Evolutionary conservation across 345 rosid genomes (phyloP).

Genomic region (Barbarea vulgaris): DNA sequence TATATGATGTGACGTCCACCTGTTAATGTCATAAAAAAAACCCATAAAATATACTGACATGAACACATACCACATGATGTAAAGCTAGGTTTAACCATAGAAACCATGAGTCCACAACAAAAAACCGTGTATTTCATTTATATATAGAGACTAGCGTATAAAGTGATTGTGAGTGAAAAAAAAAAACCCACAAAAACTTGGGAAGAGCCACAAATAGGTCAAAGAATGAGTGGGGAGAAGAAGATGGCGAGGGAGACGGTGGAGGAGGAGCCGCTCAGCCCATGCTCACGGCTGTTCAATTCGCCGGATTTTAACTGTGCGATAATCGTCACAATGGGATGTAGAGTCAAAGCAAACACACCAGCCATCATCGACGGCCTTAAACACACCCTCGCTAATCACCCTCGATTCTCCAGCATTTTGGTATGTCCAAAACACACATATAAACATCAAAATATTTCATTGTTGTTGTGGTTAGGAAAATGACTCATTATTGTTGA

Average conservation of each 20-base stretch:
- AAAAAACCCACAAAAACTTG: constrained; percentile 11
- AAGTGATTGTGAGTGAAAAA: not conserved
- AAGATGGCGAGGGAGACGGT: constrained; percentile 13
- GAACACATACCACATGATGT: constrained; percentile 19
- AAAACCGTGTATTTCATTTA: not conserved
- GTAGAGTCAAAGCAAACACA: constrained; percentile 48
- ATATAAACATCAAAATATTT: not conserved
- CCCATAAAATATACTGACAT: constrained; percentile 12
- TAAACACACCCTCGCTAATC: constrained; percentile 58
- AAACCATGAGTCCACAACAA: constrained; percentile 18
- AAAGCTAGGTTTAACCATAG: constrained; percentile 10
- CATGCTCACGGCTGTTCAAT: constrained; percentile 60
- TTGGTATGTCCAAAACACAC: constrained; percentile 47
- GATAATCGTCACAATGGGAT: constrained; percentile 57
- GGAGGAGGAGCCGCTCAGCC: constrained; percentile 59
- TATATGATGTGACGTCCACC: not conserved
- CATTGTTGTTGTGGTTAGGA: not conserved
- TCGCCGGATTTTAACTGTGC: constrained; percentile 57
- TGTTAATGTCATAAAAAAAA: not conserved
- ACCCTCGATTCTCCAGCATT: constrained; percentile 89
- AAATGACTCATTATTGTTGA: not conserved
- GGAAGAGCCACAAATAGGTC: constrained; percentile 14
- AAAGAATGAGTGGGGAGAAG: constrained; percentile 12
- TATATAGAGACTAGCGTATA: constrained; percentile 8
- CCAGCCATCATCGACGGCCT: constrained; percentile 54